These are phyloP conservation scores for Tympanopsis confertula DNA, from an alignment of 2,329 filamentous ascomycete species.

Conservation along the genomic window DNA sequence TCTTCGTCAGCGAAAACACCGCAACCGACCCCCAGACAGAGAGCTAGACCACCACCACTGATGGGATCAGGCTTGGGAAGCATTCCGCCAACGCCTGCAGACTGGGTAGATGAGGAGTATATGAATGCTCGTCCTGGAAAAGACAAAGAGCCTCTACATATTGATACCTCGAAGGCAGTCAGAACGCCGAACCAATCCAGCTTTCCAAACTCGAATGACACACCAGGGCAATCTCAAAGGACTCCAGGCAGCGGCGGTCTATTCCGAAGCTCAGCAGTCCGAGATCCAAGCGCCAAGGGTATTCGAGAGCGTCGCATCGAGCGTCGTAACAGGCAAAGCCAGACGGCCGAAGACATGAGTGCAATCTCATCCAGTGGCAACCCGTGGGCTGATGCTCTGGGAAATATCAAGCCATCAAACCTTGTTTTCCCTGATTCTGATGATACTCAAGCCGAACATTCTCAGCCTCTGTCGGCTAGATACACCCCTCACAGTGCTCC, in stretches of 20 bases:
- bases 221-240: too few relatives aligned
- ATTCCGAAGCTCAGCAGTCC: conserved; percentile 31
- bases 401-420: conserved; percentile 26
- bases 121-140: neutral
- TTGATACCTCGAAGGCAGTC: too few relatives aligned
- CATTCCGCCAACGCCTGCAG: conserved; percentile 28
- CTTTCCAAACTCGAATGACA: neutral
- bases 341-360: conserved; percentile 18
- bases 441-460: conserved; percentile 10
- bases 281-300: conserved; percentile 28
- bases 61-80: conserved; percentile 23
- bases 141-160: neutral
- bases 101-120: conserved; percentile 24
- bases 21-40: conserved; percentile 10
- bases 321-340: conserved; percentile 40
- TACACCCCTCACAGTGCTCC: neutral
- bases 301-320: conserved; percentile 50
- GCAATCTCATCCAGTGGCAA: conserved; percentile 15
- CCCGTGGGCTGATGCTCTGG: conserved; percentile 20
- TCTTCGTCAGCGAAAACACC: conserved; percentile 13
- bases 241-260: conserved; percentile 15
- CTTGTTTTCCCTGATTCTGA: conserved; percentile 23
- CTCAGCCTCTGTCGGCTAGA: too few relatives aligned
- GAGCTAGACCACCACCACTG: conserved; percentile 17
- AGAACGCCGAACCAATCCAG: neutral